phyloP scores from a whole-genome alignment of 2,329 filamentous ascomycete genomes.

The Hypoxylon sp. region DNA sequence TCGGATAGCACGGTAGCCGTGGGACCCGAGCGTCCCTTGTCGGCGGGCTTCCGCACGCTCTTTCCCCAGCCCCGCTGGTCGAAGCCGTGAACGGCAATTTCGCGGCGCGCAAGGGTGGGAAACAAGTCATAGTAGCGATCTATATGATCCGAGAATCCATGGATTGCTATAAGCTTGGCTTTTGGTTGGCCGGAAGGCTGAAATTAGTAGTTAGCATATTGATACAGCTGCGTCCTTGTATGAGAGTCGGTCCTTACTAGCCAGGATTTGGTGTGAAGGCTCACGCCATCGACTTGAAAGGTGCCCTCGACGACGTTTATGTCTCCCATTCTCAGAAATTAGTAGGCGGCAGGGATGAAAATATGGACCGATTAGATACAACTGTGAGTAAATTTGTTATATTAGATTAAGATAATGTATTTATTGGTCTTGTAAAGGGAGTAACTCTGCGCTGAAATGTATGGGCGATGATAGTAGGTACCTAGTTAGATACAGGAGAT shows the following conservation, averaged over 20 bases:
- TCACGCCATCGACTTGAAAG: constrained; percentile 62
- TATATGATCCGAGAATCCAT: constrained; percentile 91
- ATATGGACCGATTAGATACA: background rate
- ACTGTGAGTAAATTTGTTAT: background rate
- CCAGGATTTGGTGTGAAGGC: constrained; percentile 72
- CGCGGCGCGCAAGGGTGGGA: constrained; percentile 75
- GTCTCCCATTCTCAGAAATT: constrained; percentile 54
- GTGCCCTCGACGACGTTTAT: constrained; percentile 64
- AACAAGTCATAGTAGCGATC: constrained; percentile 84
- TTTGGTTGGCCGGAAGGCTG: constrained; percentile 70
- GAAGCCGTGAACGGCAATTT: constrained; percentile 82
- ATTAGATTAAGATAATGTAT: background rate
- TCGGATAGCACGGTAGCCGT: constrained; percentile 82
- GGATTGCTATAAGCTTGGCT: constrained; percentile 85
- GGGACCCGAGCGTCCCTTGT: constrained; percentile 81
- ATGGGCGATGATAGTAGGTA: background rate
- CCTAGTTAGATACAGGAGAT: constrained; percentile 2
- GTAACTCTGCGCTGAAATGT: background rate
- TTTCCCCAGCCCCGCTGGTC: constrained; percentile 94
- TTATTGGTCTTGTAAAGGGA: background rate
- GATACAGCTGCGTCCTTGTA: background rate
- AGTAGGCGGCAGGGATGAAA: background rate
- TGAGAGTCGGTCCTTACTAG: constrained; percentile 61
- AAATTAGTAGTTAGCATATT: constrained; percentile 9
- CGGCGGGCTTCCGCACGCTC: constrained; percentile 71